Base-by-base conservation (phyloP, 805 yeast species). In the Suhomyces tanzawaensis region DNA sequence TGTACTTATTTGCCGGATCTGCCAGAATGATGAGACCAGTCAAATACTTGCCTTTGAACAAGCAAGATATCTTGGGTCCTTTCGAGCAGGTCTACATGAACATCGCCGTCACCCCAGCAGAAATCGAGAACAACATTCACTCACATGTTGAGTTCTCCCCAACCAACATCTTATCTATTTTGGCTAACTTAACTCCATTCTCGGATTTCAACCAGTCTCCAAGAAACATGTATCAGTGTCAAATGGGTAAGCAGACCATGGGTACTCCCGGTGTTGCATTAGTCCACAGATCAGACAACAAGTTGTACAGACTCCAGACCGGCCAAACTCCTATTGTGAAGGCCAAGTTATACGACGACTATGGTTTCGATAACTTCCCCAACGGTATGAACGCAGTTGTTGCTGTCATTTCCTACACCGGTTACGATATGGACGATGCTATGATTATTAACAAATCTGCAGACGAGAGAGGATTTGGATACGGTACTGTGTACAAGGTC, bases 241-340 rank as follows among this genome's bases (percentile, higher is more conserved):
- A 93, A 76, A 93, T 93, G 99, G 98, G 97, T 79, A 93, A 93
- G 71, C 99, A 93, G 72, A 91, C 99, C 15, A 93, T 93, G 99
- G 99, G 99, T 66, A 93, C 99, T 4, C 99, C 99, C 7, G 98
- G 98, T 69, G 96, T 93, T 47, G 98, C 95, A 0, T 71, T 91
- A 38, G 77, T 72, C 31, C 95, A 89, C 63, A 79, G 99, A 64
- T 85, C 96, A 1, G 99, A 93, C 64, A 93, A 93, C 71, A 93
- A 91, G 62, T 69, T 93, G 43, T 93, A 93, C 67, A 81, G 91
- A 53, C 71, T 93, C 51, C 99, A 93, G 66, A 75, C 86, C 30
- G 99, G 99, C 32, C 98, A 93, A 71, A 86, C 97, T 1, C 99
- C 99, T 28, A 87, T 93, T 57, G 99, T 93, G 32, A 84, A 90